Conservation (phyloP, 306 rosid species). For the Acmispon strigosus region DNA sequence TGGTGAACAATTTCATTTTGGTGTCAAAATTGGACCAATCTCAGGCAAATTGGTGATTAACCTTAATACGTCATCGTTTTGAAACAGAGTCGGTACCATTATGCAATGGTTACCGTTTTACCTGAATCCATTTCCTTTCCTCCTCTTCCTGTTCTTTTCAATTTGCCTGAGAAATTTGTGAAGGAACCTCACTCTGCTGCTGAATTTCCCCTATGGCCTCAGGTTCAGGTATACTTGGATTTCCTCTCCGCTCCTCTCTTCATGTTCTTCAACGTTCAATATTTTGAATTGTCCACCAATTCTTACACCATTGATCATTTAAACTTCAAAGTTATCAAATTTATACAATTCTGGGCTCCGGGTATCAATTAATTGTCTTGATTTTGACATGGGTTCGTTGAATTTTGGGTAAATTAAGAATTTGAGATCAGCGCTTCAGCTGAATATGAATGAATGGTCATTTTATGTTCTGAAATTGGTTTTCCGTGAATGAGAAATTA, state of each 20-base stretch:
- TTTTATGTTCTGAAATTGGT: conserved; percentile 1
- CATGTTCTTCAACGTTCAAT: not conserved
- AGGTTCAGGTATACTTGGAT: conserved; percentile 55
- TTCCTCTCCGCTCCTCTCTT: not conserved
- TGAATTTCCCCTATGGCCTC: conserved; percentile 54
- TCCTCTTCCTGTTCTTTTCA: not conserved
- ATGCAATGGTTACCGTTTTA: not conserved
- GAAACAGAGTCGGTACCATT: not conserved
- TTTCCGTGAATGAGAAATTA: not conserved
- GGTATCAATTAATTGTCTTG: not conserved
- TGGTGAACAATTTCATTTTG: too few relatives aligned
- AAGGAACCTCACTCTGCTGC: conserved; percentile 6
- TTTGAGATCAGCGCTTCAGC: not conserved
- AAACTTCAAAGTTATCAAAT: not conserved
- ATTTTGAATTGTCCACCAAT: not conserved
- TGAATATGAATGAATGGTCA: not conserved
- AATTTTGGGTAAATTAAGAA: not conserved
- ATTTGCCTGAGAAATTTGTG: conserved; percentile 21
- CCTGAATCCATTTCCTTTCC: not conserved
- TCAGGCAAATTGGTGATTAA: too few relatives aligned
- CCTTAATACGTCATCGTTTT: conserved; percentile 18
- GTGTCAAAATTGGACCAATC: too few relatives aligned
- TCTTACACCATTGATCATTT: not conserved
- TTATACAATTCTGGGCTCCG: not conserved
- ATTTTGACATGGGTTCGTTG: not conserved